Conservation (phyloP, 371 early-diverging fungal species). For the Actinomortierella ambigua region DNA sequence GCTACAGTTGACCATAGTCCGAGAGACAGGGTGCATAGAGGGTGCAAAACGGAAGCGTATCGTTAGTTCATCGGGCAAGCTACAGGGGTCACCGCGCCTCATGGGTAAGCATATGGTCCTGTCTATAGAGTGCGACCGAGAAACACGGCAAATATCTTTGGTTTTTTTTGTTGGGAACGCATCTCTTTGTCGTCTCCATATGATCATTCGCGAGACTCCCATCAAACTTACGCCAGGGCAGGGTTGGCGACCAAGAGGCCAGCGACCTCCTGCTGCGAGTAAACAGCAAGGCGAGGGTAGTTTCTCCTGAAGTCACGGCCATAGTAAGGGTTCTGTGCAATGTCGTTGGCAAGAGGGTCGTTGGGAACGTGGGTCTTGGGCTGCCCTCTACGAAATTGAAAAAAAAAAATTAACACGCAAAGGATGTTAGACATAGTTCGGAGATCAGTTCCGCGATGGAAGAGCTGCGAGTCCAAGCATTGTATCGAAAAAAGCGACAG, state of each 20-base stretch:
- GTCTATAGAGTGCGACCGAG: too few relatives aligned
- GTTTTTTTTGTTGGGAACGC: too few relatives aligned
- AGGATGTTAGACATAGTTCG: not conserved
- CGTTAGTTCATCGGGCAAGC: too few relatives aligned
- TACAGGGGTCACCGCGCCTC: too few relatives aligned
- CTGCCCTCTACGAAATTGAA: constrained; percentile 50
- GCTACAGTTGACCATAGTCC: too few relatives aligned
- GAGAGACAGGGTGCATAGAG: too few relatives aligned
- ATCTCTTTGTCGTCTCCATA: too few relatives aligned
- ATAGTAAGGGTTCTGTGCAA: constrained; percentile 88
- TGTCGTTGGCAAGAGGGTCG: constrained; percentile 61
- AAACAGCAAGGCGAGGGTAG: constrained; percentile 88
- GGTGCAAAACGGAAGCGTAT: too few relatives aligned
- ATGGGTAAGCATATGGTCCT: too few relatives aligned
- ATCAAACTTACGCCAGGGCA: constrained; percentile 36
- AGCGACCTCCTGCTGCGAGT: constrained; percentile 80
- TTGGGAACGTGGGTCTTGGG: constrained; percentile 59
- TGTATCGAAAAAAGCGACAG: not conserved
- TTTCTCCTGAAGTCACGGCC: constrained; percentile 89
- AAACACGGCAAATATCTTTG: too few relatives aligned
- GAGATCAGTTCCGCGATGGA: not conserved
- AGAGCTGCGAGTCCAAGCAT: too few relatives aligned
- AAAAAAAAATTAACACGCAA: not conserved
- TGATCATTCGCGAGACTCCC: too few relatives aligned
- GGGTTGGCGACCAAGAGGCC: constrained; percentile 57